Conservation (phyloP, 129 eudicot genomes). For the Tanacetum coccineum region DNA sequence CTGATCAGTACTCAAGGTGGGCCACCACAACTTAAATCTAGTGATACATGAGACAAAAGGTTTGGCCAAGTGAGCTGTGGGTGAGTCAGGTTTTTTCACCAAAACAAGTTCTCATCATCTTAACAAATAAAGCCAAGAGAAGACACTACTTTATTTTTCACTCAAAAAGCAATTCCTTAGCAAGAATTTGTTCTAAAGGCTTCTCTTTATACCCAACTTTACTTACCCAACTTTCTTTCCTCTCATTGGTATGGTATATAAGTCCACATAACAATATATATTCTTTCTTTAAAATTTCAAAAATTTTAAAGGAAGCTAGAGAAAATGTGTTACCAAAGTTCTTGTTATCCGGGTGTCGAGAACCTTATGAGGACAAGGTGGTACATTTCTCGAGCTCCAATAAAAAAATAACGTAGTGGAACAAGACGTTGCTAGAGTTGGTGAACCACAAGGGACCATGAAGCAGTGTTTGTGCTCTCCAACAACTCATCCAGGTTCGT, state of each 20-base stretch:
- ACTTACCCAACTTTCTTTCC: slow-evolving; percentile 41
- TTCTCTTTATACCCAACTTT: slow-evolving; percentile 44
- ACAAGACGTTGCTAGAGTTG: slow-evolving; percentile 21
- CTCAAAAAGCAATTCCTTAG: slow-evolving; percentile 45
- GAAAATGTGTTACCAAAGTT: slow-evolving; percentile 45
- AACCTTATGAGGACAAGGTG: slow-evolving; percentile 27
- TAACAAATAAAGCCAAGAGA: slow-evolving; percentile 22
- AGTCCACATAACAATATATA: too few relatives aligned
- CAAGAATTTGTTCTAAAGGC: slow-evolving; percentile 44
- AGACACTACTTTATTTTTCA: slow-evolving; percentile 24
- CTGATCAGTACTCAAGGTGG: slow-evolving; percentile 17
- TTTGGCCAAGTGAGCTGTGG: slow-evolving; percentile 39
- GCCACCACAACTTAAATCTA: slow-evolving; percentile 24
- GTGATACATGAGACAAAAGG: slow-evolving; percentile 24
- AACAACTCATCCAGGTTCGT: slow-evolving; percentile 69
- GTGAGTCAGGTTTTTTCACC: slow-evolving; percentile 26
- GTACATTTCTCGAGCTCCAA: slow-evolving; percentile 27
- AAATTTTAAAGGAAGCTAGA: slow-evolving; percentile 13
- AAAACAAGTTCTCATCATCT: slow-evolving; percentile 28
- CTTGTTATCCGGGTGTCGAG: slow-evolving; percentile 29
- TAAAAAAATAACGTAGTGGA: slow-evolving; percentile 7
- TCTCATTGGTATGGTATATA: slow-evolving; percentile 31
- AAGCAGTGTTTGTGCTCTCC: slow-evolving; percentile 65
- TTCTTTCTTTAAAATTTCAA: slow-evolving; percentile 27
- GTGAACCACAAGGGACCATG: slow-evolving; percentile 16